These are phyloP conservation scores for Colletotrichum lupini DNA, from an alignment of 2,329 filamentous ascomycete species.

Conservation along the genomic window DNA sequence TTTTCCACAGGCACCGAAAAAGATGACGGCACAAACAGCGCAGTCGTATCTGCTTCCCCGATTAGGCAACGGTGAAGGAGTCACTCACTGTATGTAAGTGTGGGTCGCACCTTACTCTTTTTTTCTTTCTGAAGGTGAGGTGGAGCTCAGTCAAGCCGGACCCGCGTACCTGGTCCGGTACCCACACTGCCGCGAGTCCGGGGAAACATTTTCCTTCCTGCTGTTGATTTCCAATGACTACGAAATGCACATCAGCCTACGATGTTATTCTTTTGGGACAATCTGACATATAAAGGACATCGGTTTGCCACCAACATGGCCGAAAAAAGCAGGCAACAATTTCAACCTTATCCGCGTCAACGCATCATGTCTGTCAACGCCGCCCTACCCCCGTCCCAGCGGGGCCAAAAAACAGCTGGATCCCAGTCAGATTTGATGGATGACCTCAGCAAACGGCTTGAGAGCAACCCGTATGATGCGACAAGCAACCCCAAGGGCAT, in stretches of 20 bases:
- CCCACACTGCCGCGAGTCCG: neutral
- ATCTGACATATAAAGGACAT: neutral
- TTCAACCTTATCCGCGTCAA: neutral
- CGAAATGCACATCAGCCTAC: neutral
- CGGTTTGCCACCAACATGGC: neutral
- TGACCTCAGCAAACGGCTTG: neutral
- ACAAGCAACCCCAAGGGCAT: conserved; percentile 11
- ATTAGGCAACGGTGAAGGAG: conserved; percentile 6
- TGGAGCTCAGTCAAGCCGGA: neutral
- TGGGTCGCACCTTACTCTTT: neutral
- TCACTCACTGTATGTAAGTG: neutral
- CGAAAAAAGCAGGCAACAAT: neutral
- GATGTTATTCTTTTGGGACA: neutral
- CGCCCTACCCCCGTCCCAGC: neutral
- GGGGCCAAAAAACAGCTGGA: neutral
- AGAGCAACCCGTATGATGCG: neutral
- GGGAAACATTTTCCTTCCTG: neutral
- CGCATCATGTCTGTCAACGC: neutral
- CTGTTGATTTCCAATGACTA: neutral
- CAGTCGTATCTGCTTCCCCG: conserved; percentile 23
- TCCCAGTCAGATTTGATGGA: neutral
- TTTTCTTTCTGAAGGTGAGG: neutral
- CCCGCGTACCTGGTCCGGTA: neutral
- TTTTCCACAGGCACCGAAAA: too few relatives aligned
- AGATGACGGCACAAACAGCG: neutral